Evolutionary conservation across 2,329 filamentous ascomycete genomes (phyloP).

Genomic region (Dendryphion nanum): DNA sequence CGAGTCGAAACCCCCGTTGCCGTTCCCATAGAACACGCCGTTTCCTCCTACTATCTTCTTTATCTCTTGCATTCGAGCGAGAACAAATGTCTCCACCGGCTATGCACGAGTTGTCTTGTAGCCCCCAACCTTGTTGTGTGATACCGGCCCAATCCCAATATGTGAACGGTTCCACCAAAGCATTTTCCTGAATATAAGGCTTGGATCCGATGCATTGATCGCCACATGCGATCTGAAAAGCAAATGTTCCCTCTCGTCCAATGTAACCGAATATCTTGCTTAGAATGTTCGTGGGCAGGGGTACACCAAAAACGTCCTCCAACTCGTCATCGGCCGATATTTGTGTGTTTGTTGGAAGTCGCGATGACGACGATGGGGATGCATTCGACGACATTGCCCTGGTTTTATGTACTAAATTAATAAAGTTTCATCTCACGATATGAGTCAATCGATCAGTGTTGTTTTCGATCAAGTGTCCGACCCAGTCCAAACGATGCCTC

Average conservation of each 20-base stretch:
- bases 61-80: neutral
- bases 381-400: too few relatives aligned
- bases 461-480: too few relatives aligned
- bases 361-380: too few relatives aligned
- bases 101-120: too few relatives aligned
- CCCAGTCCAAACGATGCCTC: too few relatives aligned
- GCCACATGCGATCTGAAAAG: conserved; percentile 1
- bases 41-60: conserved; percentile 6
- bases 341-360: too few relatives aligned
- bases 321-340: too few relatives aligned
- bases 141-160: conserved; percentile 26
- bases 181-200: neutral
- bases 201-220: neutral
- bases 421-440: too few relatives aligned
- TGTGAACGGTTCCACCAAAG: conserved; percentile 21
- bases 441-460: too few relatives aligned
- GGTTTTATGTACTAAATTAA: too few relatives aligned
- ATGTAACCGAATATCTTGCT: neutral
- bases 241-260: neutral
- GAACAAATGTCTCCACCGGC: too few relatives aligned
- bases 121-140: conserved; percentile 1
- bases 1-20: conserved; percentile 10
- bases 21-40: conserved; percentile 16
- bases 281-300: neutral
- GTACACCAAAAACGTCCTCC: too few relatives aligned